Evolutionary conservation across 176 grass and related monocot genomes (phyloP), one percentile per base, ranked within the genome.

Genomic region (Calamus simplicifolius): DNA sequence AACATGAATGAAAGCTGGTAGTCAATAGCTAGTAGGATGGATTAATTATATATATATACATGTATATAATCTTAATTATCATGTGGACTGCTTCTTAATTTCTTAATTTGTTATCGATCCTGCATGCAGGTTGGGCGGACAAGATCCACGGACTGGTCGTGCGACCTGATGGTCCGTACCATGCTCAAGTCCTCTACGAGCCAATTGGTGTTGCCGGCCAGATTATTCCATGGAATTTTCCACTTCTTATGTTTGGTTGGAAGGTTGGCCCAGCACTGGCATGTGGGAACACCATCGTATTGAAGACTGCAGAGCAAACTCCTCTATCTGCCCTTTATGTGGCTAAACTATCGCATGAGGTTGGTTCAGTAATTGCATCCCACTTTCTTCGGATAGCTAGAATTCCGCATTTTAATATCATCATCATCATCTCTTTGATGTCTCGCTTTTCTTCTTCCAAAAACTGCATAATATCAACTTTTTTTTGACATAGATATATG

Each of bases 211-310:
- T 96, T 3, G 83, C 56, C 0, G 92, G 92, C 0, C 92, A 96
- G 76, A 82, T 96, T 69, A 85, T 96, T 60, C 92, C 92, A 13
- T 90, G 86, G 92, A 90, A 96, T 62, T 90, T 90, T 68, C 83
- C 92, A 19, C 83, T 96, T 26, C 80, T 90, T 65, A 90, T 96
- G 83, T 96, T 80, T 61, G 86, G 65, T 1, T 96, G 92, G 92
- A 96, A 96, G 72, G 78, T 96, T 27, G 92, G 80, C 4, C 87
- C 93, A 5, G 93, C 93, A 54, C 62, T 91, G 16, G 93, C 93
- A n/a, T 91, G 87, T 23, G 93, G 93, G 29, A 97, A 97, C 75
- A 29, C 81, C 55, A 66, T 97, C 12, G 93, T 97, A 35, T 72
- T 97, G 49, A 97, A 97, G 79, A 80, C 87, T 31, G 81, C 92